phyloP scores from a whole-genome alignment of 345 rosid species.

The Pistacia integerrima region DNA sequence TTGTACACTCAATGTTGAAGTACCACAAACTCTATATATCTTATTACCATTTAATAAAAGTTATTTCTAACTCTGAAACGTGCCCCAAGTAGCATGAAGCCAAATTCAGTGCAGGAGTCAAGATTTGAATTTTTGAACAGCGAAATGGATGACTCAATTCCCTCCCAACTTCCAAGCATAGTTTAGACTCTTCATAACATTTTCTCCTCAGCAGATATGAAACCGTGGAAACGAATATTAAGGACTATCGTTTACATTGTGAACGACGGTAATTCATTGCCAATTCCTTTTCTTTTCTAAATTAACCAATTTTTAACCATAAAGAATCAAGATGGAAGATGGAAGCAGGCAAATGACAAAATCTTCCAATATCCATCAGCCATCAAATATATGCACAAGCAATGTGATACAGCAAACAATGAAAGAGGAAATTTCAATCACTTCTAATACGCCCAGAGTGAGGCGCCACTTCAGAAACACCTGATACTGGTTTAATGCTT shows the following conservation, averaged over 20 bases:
- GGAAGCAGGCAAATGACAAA: constrained; percentile 20
- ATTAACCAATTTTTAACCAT: constrained; percentile 7
- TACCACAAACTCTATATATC: no score
- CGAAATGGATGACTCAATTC: no score
- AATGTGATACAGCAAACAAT: constrained; percentile 17
- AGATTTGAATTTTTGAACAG: no score
- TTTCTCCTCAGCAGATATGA: background rate
- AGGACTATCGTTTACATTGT: background rate
- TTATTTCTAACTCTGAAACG: no score
- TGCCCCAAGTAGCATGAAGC: no score
- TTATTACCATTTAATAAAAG: no score
- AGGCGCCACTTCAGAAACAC: constrained; percentile 39
- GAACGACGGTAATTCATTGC: background rate
- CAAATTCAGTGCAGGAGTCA: no score
- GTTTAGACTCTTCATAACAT: no score
- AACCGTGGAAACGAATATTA: background rate
- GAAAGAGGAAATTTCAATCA: constrained; percentile 31
- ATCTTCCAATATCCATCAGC: constrained; percentile 22
- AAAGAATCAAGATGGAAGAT: constrained; percentile 20
- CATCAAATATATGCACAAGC: constrained; percentile 23
- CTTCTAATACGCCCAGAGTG: constrained; percentile 76
- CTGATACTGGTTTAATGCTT: constrained; percentile 36
- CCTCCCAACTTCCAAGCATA: no score
- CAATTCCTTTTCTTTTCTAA: background rate
- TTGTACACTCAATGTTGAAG: no score